Percentiles rank a stretch among this genome's conserved stretches.
These are phyloP conservation scores for Malassezia vespertilionis DNA, from an alignment of 1,284 basidiomycete species.

Conservation along the genomic window DNA sequence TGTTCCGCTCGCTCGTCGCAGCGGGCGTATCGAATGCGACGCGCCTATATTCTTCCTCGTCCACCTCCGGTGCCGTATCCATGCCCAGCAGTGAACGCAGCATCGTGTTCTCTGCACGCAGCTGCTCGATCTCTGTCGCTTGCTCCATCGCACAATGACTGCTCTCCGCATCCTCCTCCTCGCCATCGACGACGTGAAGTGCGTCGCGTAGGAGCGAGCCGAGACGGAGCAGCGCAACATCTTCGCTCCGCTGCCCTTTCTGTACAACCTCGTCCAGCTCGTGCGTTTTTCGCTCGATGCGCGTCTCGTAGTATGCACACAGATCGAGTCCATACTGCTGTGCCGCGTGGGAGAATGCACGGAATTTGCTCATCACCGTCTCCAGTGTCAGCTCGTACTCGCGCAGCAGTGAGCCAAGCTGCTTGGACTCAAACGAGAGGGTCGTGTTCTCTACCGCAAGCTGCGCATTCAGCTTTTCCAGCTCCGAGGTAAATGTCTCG, in stretches of 20 bases:
- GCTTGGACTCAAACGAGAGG: slow-evolving; percentile 84
- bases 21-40: not conserved
- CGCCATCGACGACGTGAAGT: slow-evolving; percentile 20
- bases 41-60: not conserved
- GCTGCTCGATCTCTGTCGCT: slow-evolving; percentile 33
- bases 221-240: slow-evolving; percentile 19
- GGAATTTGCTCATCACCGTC: slow-evolving; percentile 90
- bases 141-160: slow-evolving; percentile 21
- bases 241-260: slow-evolving; percentile 1
- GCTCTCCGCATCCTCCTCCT: slow-evolving; percentile 32
- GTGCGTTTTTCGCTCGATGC: slow-evolving; percentile 6
- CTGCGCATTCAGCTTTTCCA: slow-evolving; percentile 78
- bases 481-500: slow-evolving; percentile 84
- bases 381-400: slow-evolving; percentile 93
- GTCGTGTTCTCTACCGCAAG: slow-evolving; percentile 87
- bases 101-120: slow-evolving; percentile 39
- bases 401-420: slow-evolving; percentile 72
- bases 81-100: slow-evolving; percentile 32
- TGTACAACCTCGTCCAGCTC: slow-evolving; percentile 3
- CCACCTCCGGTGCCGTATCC: not conserved
- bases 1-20: not conserved
- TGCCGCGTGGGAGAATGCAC: slow-evolving; percentile 79
- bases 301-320: slow-evolving; percentile 72
- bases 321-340: slow-evolving; percentile 82
- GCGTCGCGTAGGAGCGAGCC: slow-evolving; percentile 32